phyloP scores from a whole-genome alignment of 768 basidiomycete species.

The Candolleomyces eurysporus region DNA sequence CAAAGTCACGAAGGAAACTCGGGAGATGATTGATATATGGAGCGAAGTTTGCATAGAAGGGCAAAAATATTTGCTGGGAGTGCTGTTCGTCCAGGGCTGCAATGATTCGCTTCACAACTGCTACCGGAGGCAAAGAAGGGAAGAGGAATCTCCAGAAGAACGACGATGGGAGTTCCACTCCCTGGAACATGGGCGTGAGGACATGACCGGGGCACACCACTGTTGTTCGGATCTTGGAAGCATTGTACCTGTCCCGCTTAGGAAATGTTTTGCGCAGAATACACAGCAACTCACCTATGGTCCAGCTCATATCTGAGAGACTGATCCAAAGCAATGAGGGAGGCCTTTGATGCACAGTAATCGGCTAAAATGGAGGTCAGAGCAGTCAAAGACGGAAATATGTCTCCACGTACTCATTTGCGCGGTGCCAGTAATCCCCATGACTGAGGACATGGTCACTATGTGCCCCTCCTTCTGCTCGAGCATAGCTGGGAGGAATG shows the following conservation, averaged over 20 bases:
- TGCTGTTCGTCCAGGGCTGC: slow-evolving; percentile 79
- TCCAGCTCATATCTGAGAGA: slow-evolving; percentile 88
- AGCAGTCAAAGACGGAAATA: neutral
- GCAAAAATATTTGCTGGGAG: slow-evolving; percentile 65
- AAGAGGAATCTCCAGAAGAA: slow-evolving; percentile 67
- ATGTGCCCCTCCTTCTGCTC: slow-evolving; percentile 80
- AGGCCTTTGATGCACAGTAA: slow-evolving; percentile 92
- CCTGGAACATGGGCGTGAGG: slow-evolving; percentile 75
- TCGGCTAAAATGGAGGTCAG: slow-evolving; percentile 50
- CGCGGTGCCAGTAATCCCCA: slow-evolving; percentile 68
- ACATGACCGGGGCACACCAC: slow-evolving; percentile 81
- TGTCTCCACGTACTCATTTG: slow-evolving; percentile 64
- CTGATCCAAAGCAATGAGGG: slow-evolving; percentile 77
- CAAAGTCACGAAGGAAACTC: slow-evolving; percentile 71
- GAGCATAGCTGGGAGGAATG: slow-evolving; percentile 89
- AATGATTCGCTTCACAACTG: slow-evolving; percentile 80
- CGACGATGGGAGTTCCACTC: slow-evolving; percentile 46
- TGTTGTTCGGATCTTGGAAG: slow-evolving; percentile 82
- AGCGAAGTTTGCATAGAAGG: slow-evolving; percentile 66
- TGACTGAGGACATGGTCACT: slow-evolving; percentile 76
- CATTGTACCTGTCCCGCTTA: slow-evolving; percentile 51
- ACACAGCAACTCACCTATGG: slow-evolving; percentile 45
- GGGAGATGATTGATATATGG: slow-evolving; percentile 59
- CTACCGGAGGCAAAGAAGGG: slow-evolving; percentile 70
- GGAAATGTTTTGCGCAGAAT: neutral